A percentile compares a stretch with the other conserved stretches of the same genome.
phyloP scores from a whole-genome alignment of 257 asterid genomes.

The Rubia yunnanensis region DNA sequence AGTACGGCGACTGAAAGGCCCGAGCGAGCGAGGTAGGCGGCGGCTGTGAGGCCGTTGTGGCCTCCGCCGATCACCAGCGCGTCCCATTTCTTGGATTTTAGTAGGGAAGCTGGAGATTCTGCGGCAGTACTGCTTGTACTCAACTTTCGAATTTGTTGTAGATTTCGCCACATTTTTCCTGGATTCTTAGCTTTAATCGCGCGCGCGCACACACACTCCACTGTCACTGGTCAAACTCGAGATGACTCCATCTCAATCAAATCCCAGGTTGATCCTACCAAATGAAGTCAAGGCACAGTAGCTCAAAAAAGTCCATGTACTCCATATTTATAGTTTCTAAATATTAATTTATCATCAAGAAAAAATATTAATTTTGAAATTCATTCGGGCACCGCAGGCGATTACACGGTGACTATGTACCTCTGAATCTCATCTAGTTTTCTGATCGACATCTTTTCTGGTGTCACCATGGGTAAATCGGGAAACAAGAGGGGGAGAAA shows the following conservation, averaged over 20 bases:
- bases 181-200: background rate
- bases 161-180: slow-evolving; percentile 33
- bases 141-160: slow-evolving; percentile 31
- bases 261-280: background rate
- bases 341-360: too few relatives aligned
- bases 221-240: background rate
- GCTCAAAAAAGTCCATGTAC: too few relatives aligned
- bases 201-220: background rate
- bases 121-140: slow-evolving; percentile 23
- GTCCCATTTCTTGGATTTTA: slow-evolving; percentile 63
- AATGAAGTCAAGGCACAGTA: background rate
- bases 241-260: background rate
- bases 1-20: slow-evolving; percentile 97
- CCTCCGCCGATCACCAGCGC: slow-evolving; percentile 89
- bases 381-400: too few relatives aligned
- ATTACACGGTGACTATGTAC: too few relatives aligned
- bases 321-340: too few relatives aligned
- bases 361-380: too few relatives aligned
- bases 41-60: slow-evolving; percentile 94
- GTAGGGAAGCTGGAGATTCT: slow-evolving; percentile 17
- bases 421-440: too few relatives aligned
- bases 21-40: slow-evolving; percentile 88
- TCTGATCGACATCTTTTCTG: too few relatives aligned
- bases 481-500: too few relatives aligned
- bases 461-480: too few relatives aligned